Base-by-base conservation (phyloP, 345 rosid species). In the Acer campestre region DNA sequence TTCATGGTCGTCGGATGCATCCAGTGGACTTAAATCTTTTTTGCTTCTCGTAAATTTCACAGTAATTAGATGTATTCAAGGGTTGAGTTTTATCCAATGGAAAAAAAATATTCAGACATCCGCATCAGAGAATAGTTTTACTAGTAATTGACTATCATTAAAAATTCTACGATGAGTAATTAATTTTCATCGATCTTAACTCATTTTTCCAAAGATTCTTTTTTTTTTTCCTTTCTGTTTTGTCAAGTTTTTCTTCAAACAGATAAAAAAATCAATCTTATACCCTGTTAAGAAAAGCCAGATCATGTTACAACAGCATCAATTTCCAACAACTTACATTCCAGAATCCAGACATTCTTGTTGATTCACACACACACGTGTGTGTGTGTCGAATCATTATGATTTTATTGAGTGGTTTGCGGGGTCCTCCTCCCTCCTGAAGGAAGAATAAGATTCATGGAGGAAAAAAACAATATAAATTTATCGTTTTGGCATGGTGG, bases 371-470 rank as follows among this genome's bases (percentile, higher is more conserved):
- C 42, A 55, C 16, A 40, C 81, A 75, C n/a, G 71, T 64, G 68
- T 58, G 73, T 51, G 67, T 51, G 67, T 64, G 63, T 81, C 51
- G 23, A 63, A 31, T 38, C 42, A 68, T 77, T 25, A 64, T 63
- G 76, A 76, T 69, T 82, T 46, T 79, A 72, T 58, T 67, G 78
- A 84, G 89, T 87, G 92, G 85, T 44, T 67, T 78, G 84, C 42
- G 88, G 87, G 90, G 87, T 82, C 88, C 87, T 75, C 38, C 38
- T 35, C 6, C 38, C 6, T 35, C 40, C 0, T 3, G 38, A 69
- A 81, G 92, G 85, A 69, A 82, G 93, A 87, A 88, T 91, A 79
- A 74, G 92, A 87, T 91, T 86, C 92, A 85, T 40, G 65, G 51
- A 65, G 53, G 64, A 53, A 66, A 70, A 29, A 38, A 67, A 7